Evolutionary conservation across 1,284 basidiomycete species (phyloP).

Genomic region (Cryptococcus sp.): DNA sequence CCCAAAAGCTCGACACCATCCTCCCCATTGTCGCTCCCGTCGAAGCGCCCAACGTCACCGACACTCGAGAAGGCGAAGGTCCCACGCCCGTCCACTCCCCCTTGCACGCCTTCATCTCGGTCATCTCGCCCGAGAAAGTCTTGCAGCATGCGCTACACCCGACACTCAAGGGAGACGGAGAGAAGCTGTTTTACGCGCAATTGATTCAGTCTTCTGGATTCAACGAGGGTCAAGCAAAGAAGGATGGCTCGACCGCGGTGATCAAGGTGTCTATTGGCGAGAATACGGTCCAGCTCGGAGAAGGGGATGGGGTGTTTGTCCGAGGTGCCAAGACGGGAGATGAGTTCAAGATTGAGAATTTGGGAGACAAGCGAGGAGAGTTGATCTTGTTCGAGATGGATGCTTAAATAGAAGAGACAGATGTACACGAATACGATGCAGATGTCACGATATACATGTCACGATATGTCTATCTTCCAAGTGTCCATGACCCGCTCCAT

Average conservation of each 20-base stretch:
- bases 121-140: conserved; percentile 56
- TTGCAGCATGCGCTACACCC: conserved; percentile 56
- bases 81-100: conserved; percentile 59
- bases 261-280: conserved; percentile 37
- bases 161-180: conserved; percentile 7
- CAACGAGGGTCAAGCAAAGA: conserved; percentile 51
- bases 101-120: conserved; percentile 54
- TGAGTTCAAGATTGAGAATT: conserved; percentile 53
- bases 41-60: conserved; percentile 53
- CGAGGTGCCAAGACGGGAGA: conserved; percentile 51
- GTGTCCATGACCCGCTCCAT: no score
- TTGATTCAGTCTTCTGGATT: conserved; percentile 67
- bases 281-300: conserved; percentile 50
- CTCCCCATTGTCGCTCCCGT: conserved; percentile 66
- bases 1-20: conserved; percentile 68
- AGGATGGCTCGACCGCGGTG: conserved; percentile 18
- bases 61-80: conserved; percentile 60
- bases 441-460: no score
- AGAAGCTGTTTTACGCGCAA: conserved; percentile 48
- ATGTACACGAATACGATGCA: no score
- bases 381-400: conserved; percentile 67
- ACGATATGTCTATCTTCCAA: no score
- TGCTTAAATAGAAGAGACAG: no score
- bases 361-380: conserved; percentile 58
- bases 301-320: conserved; percentile 71